These are phyloP conservation scores for Megacollybia marginata DNA, from an alignment of 768 basidiomycete genomes.

Conservation along the genomic window DNA sequence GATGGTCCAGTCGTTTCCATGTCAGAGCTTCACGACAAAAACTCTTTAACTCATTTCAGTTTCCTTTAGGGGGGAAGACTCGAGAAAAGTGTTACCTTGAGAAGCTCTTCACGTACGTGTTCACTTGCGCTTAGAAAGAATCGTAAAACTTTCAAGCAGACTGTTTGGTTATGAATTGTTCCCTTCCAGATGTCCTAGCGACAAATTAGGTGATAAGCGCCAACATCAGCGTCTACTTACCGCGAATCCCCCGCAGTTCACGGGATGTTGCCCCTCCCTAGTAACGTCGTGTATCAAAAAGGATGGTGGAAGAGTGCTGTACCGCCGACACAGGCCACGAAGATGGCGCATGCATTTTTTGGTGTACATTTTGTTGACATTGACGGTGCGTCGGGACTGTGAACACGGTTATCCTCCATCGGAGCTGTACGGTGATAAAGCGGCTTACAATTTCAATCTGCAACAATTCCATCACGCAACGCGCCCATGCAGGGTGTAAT, in stretches of 20 bases:
- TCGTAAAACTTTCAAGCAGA: not conserved
- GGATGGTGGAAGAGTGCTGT: not conserved
- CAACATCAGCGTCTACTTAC: not conserved
- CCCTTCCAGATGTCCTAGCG: not conserved
- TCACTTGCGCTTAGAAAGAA: not conserved
- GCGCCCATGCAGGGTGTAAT: not conserved
- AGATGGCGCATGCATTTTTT: not conserved
- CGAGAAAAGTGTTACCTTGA: not conserved
- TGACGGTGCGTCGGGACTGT: not conserved
- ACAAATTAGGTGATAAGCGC: not conserved
- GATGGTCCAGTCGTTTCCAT: not conserved
- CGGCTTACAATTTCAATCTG: not conserved
- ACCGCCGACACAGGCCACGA: not conserved
- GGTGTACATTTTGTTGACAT: not conserved
- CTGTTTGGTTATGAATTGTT: not conserved
- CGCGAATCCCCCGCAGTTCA: not conserved
- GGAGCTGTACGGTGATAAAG: not conserved
- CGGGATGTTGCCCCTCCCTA: not conserved
- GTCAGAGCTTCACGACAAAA: not conserved
- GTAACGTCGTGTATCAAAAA: not conserved
- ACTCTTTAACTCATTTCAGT: not conserved
- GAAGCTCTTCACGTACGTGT: not conserved
- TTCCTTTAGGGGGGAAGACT: not conserved
- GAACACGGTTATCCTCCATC: not conserved
- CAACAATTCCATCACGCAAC: not conserved